Percentiles rank a stretch among this genome's conserved stretches.
Conservation (phyloP, 805 yeast species). For the Wilhelminamyces savonicus region DNA sequence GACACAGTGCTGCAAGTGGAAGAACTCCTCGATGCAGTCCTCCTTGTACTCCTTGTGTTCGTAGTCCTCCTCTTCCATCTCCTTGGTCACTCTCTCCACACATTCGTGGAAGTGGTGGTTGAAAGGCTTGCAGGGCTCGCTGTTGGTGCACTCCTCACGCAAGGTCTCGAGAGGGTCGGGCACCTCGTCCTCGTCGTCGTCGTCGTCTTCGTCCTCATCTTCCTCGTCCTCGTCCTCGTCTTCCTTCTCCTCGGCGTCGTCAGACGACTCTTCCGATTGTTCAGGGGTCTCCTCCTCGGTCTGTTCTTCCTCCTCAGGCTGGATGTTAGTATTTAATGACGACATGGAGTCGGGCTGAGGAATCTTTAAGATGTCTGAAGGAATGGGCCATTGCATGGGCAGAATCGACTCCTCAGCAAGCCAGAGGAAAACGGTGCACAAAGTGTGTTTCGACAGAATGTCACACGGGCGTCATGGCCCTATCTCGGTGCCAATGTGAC, state of each 20-base stretch:
- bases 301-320: slow-evolving; percentile 22
- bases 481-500: too few relatives aligned
- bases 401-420: too few relatives aligned
- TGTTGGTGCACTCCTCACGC: slow-evolving; percentile 57
- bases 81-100: slow-evolving; percentile 89
- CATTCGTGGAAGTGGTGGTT: slow-evolving; percentile 93
- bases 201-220: slow-evolving; percentile 58
- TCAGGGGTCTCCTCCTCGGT: slow-evolving; percentile 20
- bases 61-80: slow-evolving; percentile 77
- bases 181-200: slow-evolving; percentile 11
- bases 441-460: too few relatives aligned
- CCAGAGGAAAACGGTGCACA: too few relatives aligned
- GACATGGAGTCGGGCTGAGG: too few relatives aligned
- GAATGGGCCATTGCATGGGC: too few relatives aligned
- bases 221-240: slow-evolving; percentile 66
- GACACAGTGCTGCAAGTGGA: slow-evolving; percentile 92
- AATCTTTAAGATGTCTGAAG: too few relatives aligned
- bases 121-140: slow-evolving; percentile 61
- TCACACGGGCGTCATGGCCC: too few relatives aligned
- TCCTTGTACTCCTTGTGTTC: slow-evolving; percentile 79
- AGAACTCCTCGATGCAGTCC: slow-evolving; percentile 96
- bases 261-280: slow-evolving; percentile 2
- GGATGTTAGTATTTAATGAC: slow-evolving; percentile 1
- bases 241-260: slow-evolving; percentile 41
- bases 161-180: slow-evolving; percentile 11